Evolutionary conservation across 2,329 filamentous ascomycete species (phyloP), one percentile per base, ranked within the genome.

Genomic region (Penicillium rolfsii): DNA sequence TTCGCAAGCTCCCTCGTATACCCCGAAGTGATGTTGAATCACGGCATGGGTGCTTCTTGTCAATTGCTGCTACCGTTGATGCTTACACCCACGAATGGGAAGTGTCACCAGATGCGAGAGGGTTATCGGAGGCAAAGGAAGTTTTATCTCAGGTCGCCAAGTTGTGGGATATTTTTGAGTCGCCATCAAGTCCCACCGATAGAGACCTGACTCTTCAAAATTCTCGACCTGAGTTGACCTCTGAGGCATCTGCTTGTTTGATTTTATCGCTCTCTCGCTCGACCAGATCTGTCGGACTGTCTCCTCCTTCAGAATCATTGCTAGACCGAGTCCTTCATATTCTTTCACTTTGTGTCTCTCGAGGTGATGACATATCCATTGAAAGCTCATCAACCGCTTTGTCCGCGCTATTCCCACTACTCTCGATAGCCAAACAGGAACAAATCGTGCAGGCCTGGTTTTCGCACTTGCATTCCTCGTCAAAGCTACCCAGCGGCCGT

Each of bases 41-140:
- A n/a, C 73, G 79, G 45, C 80, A 82, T 63, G 80, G 80, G 6
- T 77, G 77, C 64, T 66, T 81, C 24, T 64, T 81, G 28, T 73
- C 77, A 3, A 70, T 81, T 59, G 70, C 78, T 38, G 70, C 77
- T 16, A 74, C 74, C 2, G 60, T 80, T 14, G 73, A 77, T 60
- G 70, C 76, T 16, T 74, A 72, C 59, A 69, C 70, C 52, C 30
- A 28, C 1, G 59, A 71, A 49, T 64, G 62, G 58, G 58, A 61
- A 52, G 55, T 5, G 16, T 58, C 64, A 0, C 60, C 59, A 8
- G 66, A 70, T 9, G 62, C 54, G 22, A 59, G 69, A 43, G 58
- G 71, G 19, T 58, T 61, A 6, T 46, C 65, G n/a, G 70, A 73
- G 19, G 71, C 66, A 0, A 62, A 57, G 22, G 67, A 71, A 38